Conservation (phyloP, 768 basidiomycete genomes). For the Royoungia palumana region DNA sequence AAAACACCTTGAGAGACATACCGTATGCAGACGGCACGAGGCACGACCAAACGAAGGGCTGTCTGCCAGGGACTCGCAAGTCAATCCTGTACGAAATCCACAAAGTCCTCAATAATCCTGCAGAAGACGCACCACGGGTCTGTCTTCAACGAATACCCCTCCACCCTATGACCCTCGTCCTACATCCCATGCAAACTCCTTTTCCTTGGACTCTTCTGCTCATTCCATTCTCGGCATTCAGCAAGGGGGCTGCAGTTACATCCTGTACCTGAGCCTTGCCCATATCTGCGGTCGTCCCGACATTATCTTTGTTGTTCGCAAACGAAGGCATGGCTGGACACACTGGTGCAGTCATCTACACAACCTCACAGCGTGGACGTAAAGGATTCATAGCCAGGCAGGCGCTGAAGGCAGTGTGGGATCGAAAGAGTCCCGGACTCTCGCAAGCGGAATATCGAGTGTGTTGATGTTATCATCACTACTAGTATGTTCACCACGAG, state of each 20-base stretch:
- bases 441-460: conserved; percentile 57
- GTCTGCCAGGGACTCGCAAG: no score
- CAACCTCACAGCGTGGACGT: conserved; percentile 70
- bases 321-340: conserved; percentile 70
- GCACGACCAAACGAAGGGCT: no score
- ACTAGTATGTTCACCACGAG: neutral
- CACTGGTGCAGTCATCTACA: conserved; percentile 88
- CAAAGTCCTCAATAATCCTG: no score
- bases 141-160: conserved; percentile 8
- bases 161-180: conserved; percentile 6
- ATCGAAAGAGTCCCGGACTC: conserved; percentile 69
- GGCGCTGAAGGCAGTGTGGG: conserved; percentile 49
- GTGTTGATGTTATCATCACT: conserved; percentile 37
- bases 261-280: conserved; percentile 53
- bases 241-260: conserved; percentile 29
- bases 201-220: conserved; percentile 53
- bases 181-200: conserved; percentile 38
- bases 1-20: no score
- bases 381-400: conserved; percentile 49
- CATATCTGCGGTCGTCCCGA: conserved; percentile 61
- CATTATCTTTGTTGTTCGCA: conserved; percentile 59
- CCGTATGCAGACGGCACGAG: no score
- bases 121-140: no score
- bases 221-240: conserved; percentile 19
- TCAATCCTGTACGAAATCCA: no score